Base-by-base conservation (phyloP, 1,284 basidiomycete genomes). In the Cryptococcus jaspeensis region DNA sequence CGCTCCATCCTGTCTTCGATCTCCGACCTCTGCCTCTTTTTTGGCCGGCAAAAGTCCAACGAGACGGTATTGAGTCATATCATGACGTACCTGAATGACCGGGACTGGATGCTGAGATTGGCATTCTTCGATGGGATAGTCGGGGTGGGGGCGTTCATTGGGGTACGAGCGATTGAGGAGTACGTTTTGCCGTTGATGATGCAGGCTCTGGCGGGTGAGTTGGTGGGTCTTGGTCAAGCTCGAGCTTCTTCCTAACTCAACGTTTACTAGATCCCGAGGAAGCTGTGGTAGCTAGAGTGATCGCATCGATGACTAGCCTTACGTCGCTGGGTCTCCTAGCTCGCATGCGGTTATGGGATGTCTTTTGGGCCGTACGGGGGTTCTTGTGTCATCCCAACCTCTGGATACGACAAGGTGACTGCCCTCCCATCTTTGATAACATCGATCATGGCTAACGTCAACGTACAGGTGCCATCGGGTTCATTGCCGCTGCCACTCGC, bases 81-180 rank as follows among this genome's bases (percentile, higher is more conserved):
- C 87, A 94, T 99, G 73, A 99, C 96, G 0, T 99, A 97, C 70
- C 83, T 99, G 64, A 99, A 99, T 71, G 94, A 98, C 68, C 81
- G 90, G 11, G 92, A 96, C 70, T 98, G 95, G 94, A 78, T 89
- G 22, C 79, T 99, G 44, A 83, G 96, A 1, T 84, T 87, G 62
- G 90, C 91, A 0, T 98, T 99, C 74, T 97, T 98, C 69, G 92
- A 96, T 71, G 90, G 90, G 60, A 92, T 98, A 25, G 90, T 96
- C 8, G 91, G 91, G 58, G 91, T 99, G 2, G 95, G 92, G 6
- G 89, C 89, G 0, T 93, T 91, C 77, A 90, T 92, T 3, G 92
- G 92, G 0, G 87, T 89, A 20, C 80, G 87, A 55, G 92, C 90
- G 81, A 67, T 81, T 23, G 80, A 63, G 82, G 86, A 79, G 62